These are phyloP conservation scores for Thelephora terrestris DNA, from an alignment of 1,284 basidiomycete species.

Conservation along the genomic window DNA sequence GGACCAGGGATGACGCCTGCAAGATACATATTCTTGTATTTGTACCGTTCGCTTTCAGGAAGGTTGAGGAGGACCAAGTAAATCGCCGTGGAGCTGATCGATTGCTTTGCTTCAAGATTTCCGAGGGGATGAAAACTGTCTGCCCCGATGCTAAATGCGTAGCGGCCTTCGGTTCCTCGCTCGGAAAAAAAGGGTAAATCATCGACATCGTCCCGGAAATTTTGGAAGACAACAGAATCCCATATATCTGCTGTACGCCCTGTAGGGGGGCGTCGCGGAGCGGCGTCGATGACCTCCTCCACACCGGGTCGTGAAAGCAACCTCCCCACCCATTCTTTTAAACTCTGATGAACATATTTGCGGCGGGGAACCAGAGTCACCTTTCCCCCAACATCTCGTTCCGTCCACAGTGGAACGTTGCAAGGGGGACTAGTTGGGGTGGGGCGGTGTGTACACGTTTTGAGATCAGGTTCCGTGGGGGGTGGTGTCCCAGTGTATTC, in stretches of 20 bases:
- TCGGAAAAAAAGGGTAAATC: constrained; percentile 8
- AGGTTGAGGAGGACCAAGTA: constrained; percentile 19
- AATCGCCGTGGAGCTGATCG: constrained; percentile 10
- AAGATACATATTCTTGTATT: constrained; percentile 20
- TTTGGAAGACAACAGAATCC: constrained; percentile 9
- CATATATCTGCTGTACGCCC: constrained; percentile 8
- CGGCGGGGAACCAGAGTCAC: not conserved
- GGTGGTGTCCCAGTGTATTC: too few species aligned
- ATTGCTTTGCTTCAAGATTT: constrained; percentile 9
- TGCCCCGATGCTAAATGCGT: constrained; percentile 5
- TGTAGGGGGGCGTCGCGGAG: not conserved
- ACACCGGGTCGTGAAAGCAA: constrained; percentile 17
- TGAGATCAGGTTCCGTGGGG: too few species aligned
- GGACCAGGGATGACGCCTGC: constrained; percentile 27
- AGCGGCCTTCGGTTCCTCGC: constrained; percentile 3
- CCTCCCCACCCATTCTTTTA: constrained; percentile 22
- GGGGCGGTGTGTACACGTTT: too few species aligned
- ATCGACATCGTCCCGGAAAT: constrained; percentile 7
- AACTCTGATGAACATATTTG: constrained; percentile 12
- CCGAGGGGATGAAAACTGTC: constrained; percentile 17
- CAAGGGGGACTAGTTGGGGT: too few species aligned
- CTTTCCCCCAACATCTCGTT: too few species aligned
- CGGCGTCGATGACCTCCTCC: constrained; percentile 20
- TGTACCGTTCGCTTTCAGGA: constrained; percentile 17
- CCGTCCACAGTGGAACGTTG: too few species aligned